Percentiles rank a stretch among this genome's conserved stretches.
Conservation (phyloP, 805 yeast genomes). For the Saccharomyces eubayanus region DNA sequence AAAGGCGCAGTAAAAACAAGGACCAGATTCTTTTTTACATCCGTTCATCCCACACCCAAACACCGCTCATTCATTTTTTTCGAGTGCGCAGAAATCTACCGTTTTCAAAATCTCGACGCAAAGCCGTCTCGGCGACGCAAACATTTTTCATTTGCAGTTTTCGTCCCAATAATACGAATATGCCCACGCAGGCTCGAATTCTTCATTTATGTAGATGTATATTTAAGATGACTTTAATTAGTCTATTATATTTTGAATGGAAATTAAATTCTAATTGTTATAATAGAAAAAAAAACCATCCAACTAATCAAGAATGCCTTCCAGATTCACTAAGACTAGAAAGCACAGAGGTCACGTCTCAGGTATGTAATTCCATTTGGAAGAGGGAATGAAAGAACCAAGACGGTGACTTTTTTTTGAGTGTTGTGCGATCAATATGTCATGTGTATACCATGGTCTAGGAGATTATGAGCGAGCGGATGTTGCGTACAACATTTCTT, state of each 20-base stretch:
- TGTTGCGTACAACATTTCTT: not conserved
- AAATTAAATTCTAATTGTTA: not conserved
- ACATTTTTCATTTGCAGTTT: not conserved
- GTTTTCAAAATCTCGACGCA: not conserved
- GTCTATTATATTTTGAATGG: not conserved
- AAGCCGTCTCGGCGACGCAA: not conserved
- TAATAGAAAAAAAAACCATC: not conserved
- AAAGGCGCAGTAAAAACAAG: no score
- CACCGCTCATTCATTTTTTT: no score
- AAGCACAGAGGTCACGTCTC: constrained; percentile 99
- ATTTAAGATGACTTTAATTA: not conserved
- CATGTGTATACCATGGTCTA: not conserved
- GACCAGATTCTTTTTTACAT: no score
- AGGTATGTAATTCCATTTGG: constrained; percentile 57
- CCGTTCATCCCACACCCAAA: no score
- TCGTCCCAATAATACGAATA: not conserved
- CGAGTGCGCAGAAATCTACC: no score
- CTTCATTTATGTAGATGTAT: not conserved
- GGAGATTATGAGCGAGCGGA: not conserved
- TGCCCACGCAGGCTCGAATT: not conserved
- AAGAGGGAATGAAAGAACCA: constrained; percentile 37
- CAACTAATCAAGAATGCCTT: constrained; percentile 63
- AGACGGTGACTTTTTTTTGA: constrained; percentile 26
- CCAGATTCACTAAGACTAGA: constrained; percentile 99
- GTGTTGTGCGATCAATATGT: not conserved